phyloP scores from a whole-genome alignment of 768 basidiomycete genomes.

The Boletellus sp. region DNA sequence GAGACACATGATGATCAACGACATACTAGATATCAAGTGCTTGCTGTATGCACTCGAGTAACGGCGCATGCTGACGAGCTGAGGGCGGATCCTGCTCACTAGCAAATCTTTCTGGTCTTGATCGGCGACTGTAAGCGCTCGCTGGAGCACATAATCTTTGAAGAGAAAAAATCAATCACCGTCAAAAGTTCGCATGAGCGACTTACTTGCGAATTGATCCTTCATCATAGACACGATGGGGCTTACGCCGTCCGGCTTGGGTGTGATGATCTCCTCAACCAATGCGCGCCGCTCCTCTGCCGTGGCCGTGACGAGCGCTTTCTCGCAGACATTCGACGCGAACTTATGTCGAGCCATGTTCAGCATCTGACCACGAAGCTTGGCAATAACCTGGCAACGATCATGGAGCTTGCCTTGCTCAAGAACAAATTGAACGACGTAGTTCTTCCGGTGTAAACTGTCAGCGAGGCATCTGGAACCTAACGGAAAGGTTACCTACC shows the following conservation, averaged over 20 bases:
- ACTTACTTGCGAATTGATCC: constrained; percentile 85
- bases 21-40: constrained; percentile 76
- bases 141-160: constrained; percentile 82
- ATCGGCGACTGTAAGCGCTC: constrained; percentile 65
- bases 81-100: constrained; percentile 58
- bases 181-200: background rate
- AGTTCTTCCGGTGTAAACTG: constrained; percentile 56
- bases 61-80: constrained; percentile 67
- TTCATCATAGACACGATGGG: constrained; percentile 71
- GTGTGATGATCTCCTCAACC: constrained; percentile 77
- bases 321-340: constrained; percentile 95
- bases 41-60: constrained; percentile 73
- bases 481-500: constrained; percentile 41
- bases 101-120: constrained; percentile 69
- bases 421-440: constrained; percentile 92
- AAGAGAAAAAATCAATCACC: constrained; percentile 1
- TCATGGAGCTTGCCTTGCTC: constrained; percentile 75
- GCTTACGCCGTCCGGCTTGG: constrained; percentile 63
- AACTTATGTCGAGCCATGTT: constrained; percentile 85
- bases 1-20: background rate
- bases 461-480: background rate
- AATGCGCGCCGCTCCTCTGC: constrained; percentile 61
- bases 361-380: constrained; percentile 74
- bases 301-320: constrained; percentile 69
- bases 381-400: constrained; percentile 57